Evolutionary conservation across 805 yeast species (phyloP).

Genomic region (Lachancea mirantina): DNA sequence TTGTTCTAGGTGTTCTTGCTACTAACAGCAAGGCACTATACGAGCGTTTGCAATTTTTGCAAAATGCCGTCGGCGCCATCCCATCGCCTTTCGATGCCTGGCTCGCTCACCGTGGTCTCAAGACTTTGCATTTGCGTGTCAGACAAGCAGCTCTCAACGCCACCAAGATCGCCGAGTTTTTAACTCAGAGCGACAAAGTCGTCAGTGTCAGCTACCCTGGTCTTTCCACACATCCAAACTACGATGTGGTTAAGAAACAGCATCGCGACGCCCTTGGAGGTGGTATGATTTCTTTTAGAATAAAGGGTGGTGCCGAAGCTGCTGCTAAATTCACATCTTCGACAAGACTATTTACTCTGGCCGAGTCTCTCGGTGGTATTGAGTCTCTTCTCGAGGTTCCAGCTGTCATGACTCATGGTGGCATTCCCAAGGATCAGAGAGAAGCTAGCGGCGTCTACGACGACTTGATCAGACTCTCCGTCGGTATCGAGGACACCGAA

Average conservation of each 20-base stretch:
- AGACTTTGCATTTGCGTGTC: slow-evolving; percentile 76
- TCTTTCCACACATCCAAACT: slow-evolving; percentile 54
- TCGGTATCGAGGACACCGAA: slow-evolving; percentile 79
- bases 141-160: slow-evolving; percentile 64
- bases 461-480: slow-evolving; percentile 73
- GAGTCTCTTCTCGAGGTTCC: slow-evolving; percentile 84
- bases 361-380: slow-evolving; percentile 87
- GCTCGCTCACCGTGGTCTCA: slow-evolving; percentile 89
- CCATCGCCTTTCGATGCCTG: slow-evolving; percentile 89
- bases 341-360: slow-evolving; percentile 73
- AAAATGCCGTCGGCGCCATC: slow-evolving; percentile 82
- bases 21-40: slow-evolving; percentile 55
- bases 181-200: slow-evolving; percentile 45
- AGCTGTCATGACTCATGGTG: slow-evolving; percentile 88
- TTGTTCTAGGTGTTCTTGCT: slow-evolving; percentile 77
- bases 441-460: slow-evolving; percentile 76
- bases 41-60: slow-evolving; percentile 65
- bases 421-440: slow-evolving; percentile 72
- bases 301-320: slow-evolving; percentile 71
- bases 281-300: slow-evolving; percentile 85
- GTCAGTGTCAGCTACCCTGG: slow-evolving; percentile 79
- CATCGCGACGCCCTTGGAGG: slow-evolving; percentile 85
- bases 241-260: slow-evolving; percentile 59
- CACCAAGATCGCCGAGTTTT: slow-evolving; percentile 57
- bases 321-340: slow-evolving; percentile 68